A percentile compares a stretch with the other conserved stretches of the same genome.
phyloP scores from a whole-genome alignment of 306 rosid genomes.

The Pterocarpus santalinus region DNA sequence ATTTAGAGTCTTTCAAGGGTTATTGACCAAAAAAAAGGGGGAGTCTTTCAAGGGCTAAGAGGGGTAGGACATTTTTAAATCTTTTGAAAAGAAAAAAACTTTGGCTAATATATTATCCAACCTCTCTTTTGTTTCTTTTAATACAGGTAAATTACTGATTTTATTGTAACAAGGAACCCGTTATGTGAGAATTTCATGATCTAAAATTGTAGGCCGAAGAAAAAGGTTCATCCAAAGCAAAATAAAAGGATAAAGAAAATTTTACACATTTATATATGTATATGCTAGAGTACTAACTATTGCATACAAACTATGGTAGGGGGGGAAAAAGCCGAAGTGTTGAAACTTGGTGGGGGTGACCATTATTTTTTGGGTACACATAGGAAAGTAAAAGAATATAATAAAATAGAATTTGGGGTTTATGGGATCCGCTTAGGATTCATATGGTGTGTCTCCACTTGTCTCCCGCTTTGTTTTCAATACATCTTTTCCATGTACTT shows the following conservation, averaged over 20 bases:
- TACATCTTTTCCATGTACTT: conserved; percentile 44
- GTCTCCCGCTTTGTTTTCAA: conserved; percentile 59
- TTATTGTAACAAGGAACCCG: not conserved
- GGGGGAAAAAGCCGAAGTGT: not conserved
- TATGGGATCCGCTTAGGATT: conserved; percentile 68
- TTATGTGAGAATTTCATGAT: not conserved
- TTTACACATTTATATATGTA: no score
- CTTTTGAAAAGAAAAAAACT: not conserved
- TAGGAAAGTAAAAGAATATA: not conserved
- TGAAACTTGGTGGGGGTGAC: not conserved
- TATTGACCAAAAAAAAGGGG: not conserved
- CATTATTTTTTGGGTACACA: not conserved
- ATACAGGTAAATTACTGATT: not conserved
- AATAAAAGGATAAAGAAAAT: no score
- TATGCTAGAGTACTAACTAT: no score
- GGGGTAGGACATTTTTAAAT: not conserved
- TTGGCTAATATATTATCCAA: not conserved
- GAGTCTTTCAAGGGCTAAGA: not conserved
- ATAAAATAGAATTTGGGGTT: not conserved
- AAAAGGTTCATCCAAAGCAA: no score
- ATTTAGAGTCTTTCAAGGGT: not conserved
- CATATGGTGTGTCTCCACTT: conserved; percentile 70
- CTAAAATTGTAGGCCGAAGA: not conserved
- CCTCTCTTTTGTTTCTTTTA: not conserved
- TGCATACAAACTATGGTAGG: no score